Base-by-base conservation (phyloP, 306 rosid genomes). In the Prosopis cineraria region DNA sequence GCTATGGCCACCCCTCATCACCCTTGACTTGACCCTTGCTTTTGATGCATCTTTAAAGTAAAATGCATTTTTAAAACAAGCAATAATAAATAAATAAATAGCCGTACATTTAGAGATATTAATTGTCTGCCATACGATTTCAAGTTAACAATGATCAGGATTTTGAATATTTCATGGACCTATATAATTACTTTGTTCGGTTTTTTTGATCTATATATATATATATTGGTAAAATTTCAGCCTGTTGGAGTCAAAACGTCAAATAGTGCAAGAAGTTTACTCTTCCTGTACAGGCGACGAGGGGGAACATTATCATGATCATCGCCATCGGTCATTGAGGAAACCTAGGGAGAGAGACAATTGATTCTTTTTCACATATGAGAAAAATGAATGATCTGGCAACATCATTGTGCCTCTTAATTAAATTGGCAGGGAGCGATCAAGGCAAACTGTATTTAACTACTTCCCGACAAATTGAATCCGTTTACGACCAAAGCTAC, bases 401-500 rank as follows among this genome's bases (percentile, higher is more conserved):
- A 53, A 68, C 68, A 63, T 83, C 78, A 84, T 86, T 59, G 63
- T 85, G 81, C 59, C 82, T 41, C 62, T 65, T 60, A 43, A 58
- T 65, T 60, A 43, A 58, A 41, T 10, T 37, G 70, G 77, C 68
- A 8, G 58, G 27, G 37, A 65, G 78, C 44, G 47, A 82, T 52
- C 33, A 17, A 71, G 52, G 80, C 67, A 45, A 48, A 30, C 10
- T 3, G 72, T 7, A 52, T 68, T 58, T 55, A 47, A 79, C 83
- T 72, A 78, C 89, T 44, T 83, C 19, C 80, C 82, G 86, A 84
- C 86, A 87, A 76, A 73, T 62, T 64, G 80, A 80, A 76, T 73
- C 74, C 37, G 34, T 75, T 80, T 62, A 75, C 43, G 45, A 68
- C 73, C 31, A 82, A 80, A 63, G 70, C 75, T 66, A 22, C 68